A percentile compares a stretch with the other conserved stretches of the same genome.
These are phyloP conservation scores for Phallus indusiatus DNA, from an alignment of 768 basidiomycete genomes.

Conservation along the genomic window DNA sequence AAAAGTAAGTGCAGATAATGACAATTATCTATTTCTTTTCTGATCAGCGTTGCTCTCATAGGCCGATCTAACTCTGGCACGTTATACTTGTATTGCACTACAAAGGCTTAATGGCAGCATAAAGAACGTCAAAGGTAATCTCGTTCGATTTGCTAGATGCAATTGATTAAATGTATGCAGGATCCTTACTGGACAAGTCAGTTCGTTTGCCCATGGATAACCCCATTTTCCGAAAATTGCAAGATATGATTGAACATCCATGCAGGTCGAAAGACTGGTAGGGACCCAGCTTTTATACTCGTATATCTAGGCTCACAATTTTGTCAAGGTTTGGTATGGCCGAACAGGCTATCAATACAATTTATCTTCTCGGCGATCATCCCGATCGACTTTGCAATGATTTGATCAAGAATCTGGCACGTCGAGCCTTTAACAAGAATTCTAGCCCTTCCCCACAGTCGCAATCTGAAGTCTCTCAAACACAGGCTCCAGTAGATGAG, in stretches of 20 bases:
- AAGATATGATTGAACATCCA: slow-evolving; percentile 70
- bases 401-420: slow-evolving; percentile 76
- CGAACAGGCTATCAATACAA: slow-evolving; percentile 93
- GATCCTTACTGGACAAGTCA: slow-evolving; percentile 81
- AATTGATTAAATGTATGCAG: slow-evolving; percentile 25
- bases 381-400: slow-evolving; percentile 77
- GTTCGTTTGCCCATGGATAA: slow-evolving; percentile 82
- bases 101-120: slow-evolving; percentile 89
- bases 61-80: slow-evolving; percentile 82
- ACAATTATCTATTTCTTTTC: neutral
- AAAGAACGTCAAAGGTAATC: slow-evolving; percentile 89
- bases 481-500: slow-evolving; percentile 25
- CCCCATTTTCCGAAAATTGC: slow-evolving; percentile 73
- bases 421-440: slow-evolving; percentile 46
- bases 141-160: neutral
- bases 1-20: slow-evolving; percentile 40
- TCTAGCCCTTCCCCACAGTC: slow-evolving; percentile 6
- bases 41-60: slow-evolving; percentile 21
- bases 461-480: slow-evolving; percentile 15
- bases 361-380: slow-evolving; percentile 89
- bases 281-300: neutral
- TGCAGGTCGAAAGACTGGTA: slow-evolving; percentile 82
- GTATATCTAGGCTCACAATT: neutral
- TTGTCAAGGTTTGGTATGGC: slow-evolving; percentile 68
- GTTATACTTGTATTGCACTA: slow-evolving; percentile 89